phyloP scores from a whole-genome alignment of 208 protist genomes.

The Wallacemonas sp. region DNA sequence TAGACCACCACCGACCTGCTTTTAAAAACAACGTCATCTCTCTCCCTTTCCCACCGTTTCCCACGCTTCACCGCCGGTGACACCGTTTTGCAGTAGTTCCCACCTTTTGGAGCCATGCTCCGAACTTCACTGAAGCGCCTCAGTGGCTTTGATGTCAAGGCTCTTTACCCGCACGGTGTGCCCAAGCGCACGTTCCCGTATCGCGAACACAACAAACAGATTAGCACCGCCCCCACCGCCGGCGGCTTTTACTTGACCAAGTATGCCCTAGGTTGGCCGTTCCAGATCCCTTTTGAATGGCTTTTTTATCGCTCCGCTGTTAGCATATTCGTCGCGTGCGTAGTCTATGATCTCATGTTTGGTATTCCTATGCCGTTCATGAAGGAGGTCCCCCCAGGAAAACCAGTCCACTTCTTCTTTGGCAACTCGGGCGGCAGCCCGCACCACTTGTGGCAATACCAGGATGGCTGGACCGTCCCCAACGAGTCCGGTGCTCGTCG shows the following conservation, averaged over 20 bases:
- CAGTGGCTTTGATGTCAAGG: conserved; percentile 76
- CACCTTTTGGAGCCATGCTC: conserved; percentile 42
- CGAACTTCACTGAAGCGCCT: conserved; percentile 37
- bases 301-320: conserved; percentile 85
- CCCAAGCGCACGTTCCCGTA: conserved; percentile 89
- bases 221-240: conserved; percentile 73
- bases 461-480: conserved; percentile 88
- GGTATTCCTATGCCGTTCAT: conserved; percentile 80
- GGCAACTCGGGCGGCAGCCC: conserved; percentile 77
- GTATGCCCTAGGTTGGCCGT: conserved; percentile 82
- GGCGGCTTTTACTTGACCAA: conserved; percentile 86
- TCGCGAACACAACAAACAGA: conserved; percentile 85
- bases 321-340: conserved; percentile 55
- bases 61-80: background rate
- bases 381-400: conserved; percentile 80
- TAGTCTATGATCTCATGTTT: conserved; percentile 82
- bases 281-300: conserved; percentile 90
- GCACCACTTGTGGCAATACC: conserved; percentile 88
- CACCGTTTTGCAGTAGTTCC: background rate
- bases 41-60: background rate
- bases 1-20: no score
- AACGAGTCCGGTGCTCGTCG: conserved; percentile 85
- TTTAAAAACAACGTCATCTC: no score
- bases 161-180: conserved; percentile 81
- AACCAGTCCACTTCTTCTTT: conserved; percentile 84